Percentiles rank a stretch among this genome's conserved stretches.
Conservation (phyloP, 768 basidiomycete genomes). For the Amanita muscaria region DNA sequence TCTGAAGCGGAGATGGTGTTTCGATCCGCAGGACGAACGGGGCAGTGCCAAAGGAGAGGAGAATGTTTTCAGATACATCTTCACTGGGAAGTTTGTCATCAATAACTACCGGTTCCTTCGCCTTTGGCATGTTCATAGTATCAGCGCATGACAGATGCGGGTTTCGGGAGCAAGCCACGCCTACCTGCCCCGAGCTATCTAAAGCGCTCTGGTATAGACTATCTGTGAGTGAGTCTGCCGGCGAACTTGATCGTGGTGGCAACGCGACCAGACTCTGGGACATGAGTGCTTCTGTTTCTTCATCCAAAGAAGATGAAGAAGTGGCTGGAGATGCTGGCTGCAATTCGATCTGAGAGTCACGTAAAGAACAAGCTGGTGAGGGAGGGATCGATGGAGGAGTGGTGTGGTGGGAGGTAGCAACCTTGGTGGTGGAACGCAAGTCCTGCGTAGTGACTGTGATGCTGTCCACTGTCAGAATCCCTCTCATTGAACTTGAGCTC, state of each 20-base stretch:
- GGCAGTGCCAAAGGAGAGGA: slow-evolving; percentile 56
- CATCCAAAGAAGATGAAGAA: slow-evolving; percentile 56
- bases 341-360: slow-evolving; percentile 18
- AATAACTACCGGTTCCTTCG: too few relatives aligned
- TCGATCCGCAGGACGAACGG: slow-evolving; percentile 49
- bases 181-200: background rate
- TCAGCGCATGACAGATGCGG: too few relatives aligned
- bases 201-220: slow-evolving; percentile 78
- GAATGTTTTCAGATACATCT: slow-evolving; percentile 25
- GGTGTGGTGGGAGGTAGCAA: background rate
- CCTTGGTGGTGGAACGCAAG: slow-evolving; percentile 18
- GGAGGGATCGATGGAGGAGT: background rate
- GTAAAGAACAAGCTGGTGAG: slow-evolving; percentile 14
- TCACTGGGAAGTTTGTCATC: too few relatives aligned
- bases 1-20: slow-evolving; percentile 30
- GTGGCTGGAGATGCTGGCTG: slow-evolving; percentile 37
- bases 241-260: slow-evolving; percentile 38
- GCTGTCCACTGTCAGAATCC: slow-evolving; percentile 49
- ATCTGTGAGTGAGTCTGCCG: slow-evolving; percentile 39
- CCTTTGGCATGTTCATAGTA: too few relatives aligned
- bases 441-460: slow-evolving; percentile 29
- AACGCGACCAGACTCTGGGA: slow-evolving; percentile 65
- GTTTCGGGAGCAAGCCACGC: background rate
- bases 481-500: slow-evolving; percentile 17
- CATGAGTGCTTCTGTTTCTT: slow-evolving; percentile 58